phyloP scores from a whole-genome alignment of 2,329 filamentous ascomycete species.

The Claviceps arundinis region DNA sequence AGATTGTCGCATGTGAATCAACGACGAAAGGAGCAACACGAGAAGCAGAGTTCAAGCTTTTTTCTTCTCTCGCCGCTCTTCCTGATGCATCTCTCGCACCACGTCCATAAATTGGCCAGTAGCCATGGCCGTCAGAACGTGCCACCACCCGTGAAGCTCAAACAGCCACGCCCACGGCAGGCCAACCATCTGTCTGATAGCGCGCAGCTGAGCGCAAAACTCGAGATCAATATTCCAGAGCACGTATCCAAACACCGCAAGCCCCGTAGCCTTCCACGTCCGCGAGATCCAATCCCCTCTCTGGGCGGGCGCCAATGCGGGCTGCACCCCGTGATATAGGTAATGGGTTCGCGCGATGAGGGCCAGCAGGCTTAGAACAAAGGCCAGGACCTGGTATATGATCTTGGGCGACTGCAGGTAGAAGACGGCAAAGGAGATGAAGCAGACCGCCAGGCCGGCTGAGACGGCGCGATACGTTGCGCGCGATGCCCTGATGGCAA shows the following conservation, averaged over 20 bases:
- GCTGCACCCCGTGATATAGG: slow-evolving; percentile 19
- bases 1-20: too few species aligned
- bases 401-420: slow-evolving; percentile 30
- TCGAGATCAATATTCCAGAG: slow-evolving; percentile 46
- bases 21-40: not conserved
- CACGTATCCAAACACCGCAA: slow-evolving; percentile 31
- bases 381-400: slow-evolving; percentile 28
- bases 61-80: slow-evolving; percentile 4
- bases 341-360: slow-evolving; percentile 21
- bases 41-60: not conserved
- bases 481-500: slow-evolving; percentile 29
- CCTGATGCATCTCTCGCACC: slow-evolving; percentile 14
- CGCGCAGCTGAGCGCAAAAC: slow-evolving; percentile 34
- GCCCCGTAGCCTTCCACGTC: slow-evolving; percentile 16
- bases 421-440: slow-evolving; percentile 27
- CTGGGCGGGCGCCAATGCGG: slow-evolving; percentile 16
- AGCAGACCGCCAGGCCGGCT: slow-evolving; percentile 24
- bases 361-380: slow-evolving; percentile 19
- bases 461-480: slow-evolving; percentile 18
- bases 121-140: slow-evolving; percentile 43
- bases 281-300: slow-evolving; percentile 13
- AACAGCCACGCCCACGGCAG: slow-evolving; percentile 41
- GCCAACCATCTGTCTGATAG: slow-evolving; percentile 30
- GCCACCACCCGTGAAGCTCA: slow-evolving; percentile 53
- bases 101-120: slow-evolving; percentile 29